Evolutionary conservation across 768 basidiomycete species (phyloP), one percentile per base, ranked within the genome.

Genomic region (Suillus cothurnatus): DNA sequence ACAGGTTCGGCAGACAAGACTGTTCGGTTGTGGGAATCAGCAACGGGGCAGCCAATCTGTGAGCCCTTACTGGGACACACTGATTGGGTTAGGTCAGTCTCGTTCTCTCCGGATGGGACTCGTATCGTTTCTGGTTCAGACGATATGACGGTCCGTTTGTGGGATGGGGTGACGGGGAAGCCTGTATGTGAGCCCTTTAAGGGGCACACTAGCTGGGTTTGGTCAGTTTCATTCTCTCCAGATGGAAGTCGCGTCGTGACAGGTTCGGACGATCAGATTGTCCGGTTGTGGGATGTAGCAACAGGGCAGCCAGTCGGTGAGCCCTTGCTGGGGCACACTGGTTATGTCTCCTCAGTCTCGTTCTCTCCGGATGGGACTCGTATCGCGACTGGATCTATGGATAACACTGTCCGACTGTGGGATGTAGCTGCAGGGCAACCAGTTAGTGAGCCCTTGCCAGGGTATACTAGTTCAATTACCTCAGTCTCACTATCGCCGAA

Each of bases 61-160:
- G 60, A 38, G 2, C 65, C 65, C 12, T 39, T 63, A 9, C 11
- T 14, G 11, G 70, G 71, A 17, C 72, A 72, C 43, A 59, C 15
- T 31, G 43, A 66, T 5, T 0, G 1, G 6, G 64, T 72, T 12
- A 58, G 32, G 0, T 66, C 67, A 17, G 34, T 74, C 3, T 61
- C 67, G 17, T 72, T 73, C 31, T 73, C 70, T 2, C 56, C 41
- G 8, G 68, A 70, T 28, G 73, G 67, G 0, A 45, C 38, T 14
- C 67, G 55, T 3, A 68, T 74, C 3, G 70, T 65, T 0, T 71
- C 73, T 9, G 67, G 71, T 21, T 69, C 71, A 0, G 2, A 4
- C 0, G 71, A 72, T 31, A 41, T 43, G 11, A 62, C 64, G 23
- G 28, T 71, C 9, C 61, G 68, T 1, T 23, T 71, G 17, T 71